Evolutionary conservation across 1,139 yeast species (phyloP), one percentile per base, ranked within the genome.

Genomic region (Scheffersomyces cryptocercus): DNA sequence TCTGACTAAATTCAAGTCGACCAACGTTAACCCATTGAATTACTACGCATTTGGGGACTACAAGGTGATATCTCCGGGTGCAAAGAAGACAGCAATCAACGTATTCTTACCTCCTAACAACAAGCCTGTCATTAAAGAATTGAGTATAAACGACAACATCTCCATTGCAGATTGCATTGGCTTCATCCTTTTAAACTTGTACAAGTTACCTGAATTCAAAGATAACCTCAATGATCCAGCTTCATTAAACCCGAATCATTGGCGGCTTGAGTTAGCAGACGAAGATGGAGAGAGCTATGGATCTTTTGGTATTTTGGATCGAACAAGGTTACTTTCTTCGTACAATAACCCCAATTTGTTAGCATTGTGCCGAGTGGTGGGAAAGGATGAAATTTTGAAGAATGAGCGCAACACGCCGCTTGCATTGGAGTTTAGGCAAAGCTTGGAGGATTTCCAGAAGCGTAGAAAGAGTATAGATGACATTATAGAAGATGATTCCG

Each of bases 241-340:
- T 4, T 51, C 46, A 29, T 51, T 65, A 40, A 75, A 84, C 50
- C 87, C 89, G 0, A 84, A 85, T 55, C 67, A 68, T 40, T 86
- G 89, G 84, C 70, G 83, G 42, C 54, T 85, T n/a, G 85, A 82
- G 46, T 65, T 85, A 36, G 86, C 83, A 0, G 95, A 86, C 57
- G 93, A 85, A 47, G 91, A 85, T 58, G 93, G 93, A 6, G 90
- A 85, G 44, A 79, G 82, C n/a, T 85, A 83, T 53, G 88, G 85
- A 28, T 79, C 85, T 24, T 85, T 86, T 68, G 93, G 93, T 3
- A 73, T 83, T 3, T 65, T 86, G 42, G 85, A 81, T 39, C 67
- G 91, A 50, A 68, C 75, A 0, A 70, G 85, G 43, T 51, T 65
- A 4, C 66, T 85, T 30, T 65, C 77, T 3, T 76, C 87, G 0